Evolutionary conservation across 495 filamentous ascomycete genomes (phyloP), one percentile per base, ranked within the genome.

Genomic region (Talaromyces adpressus): DNA sequence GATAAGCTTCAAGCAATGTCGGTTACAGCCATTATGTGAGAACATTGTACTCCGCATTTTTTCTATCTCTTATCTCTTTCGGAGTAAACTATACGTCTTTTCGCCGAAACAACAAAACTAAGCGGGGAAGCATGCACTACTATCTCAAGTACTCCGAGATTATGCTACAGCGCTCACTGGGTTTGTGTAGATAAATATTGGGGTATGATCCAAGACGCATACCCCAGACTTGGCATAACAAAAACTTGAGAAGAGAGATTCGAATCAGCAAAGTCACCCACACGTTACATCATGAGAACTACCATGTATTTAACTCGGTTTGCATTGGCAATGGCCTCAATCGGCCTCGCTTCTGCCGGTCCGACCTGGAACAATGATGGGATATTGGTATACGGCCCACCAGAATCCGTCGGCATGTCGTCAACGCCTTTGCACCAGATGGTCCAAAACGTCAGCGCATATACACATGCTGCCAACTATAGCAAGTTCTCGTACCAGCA

Each of bases 401-500:
- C 70, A 14, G 65, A 67, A 23, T 72, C 70, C 12, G 68, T 69
- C 9, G 70, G 70, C 9, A 66, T 71, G 62, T 54, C 65, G 1
- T 52, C 66, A 11, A 25, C 58, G 7, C 70, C 70, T 22, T 57
- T 70, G 34, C 6, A 53, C 6, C 57, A 70, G 22, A 64, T 72
- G 65, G 64, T 60, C 25, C 25, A 61, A 58, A 72, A 72, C 30
- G 62, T 72, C n/a, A 72, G 57, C 16, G 64, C 63, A 18, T 72
- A 67, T 30, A 72, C 70, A 22, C 27, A 64, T 56, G 64, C 68
- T 54, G 66, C 66, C 49, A 70, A 71, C 41, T 71, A 69, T 66
- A 61, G 67, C 12, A 53, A 27, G 16, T 62, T 62, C 29, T 52
- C 60, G 14, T 34, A 62, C 45, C 16, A 70, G 11, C 57, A 71